A percentile compares a stretch with the other conserved stretches of the same genome.
phyloP scores from a whole-genome alignment of 75 land plant genomes.

The Chamaecyparis obtusa region DNA sequence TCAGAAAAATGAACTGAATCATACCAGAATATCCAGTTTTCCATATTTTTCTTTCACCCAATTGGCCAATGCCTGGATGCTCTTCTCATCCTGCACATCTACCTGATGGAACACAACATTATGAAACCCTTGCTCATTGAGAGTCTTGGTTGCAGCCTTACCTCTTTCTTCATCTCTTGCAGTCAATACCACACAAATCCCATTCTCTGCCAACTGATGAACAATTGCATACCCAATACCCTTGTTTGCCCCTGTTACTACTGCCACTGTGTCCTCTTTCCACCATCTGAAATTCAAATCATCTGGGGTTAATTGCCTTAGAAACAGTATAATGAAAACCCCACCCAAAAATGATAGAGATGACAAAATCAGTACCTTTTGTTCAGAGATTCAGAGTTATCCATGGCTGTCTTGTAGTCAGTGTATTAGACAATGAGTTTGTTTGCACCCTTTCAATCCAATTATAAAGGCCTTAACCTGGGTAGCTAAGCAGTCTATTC shows the following conservation, averaged over 20 bases:
- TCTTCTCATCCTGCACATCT: slow-evolving; percentile 37
- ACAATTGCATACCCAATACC: slow-evolving; percentile 59
- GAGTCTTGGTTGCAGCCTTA: slow-evolving; percentile 28
- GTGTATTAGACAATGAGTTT: background rate
- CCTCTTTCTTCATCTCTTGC: slow-evolving; percentile 52
- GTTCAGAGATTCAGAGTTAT: background rate
- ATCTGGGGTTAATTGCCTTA: no score
- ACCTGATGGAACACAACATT: slow-evolving; percentile 53
- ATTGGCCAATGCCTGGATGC: slow-evolving; percentile 26
- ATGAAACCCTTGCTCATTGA: slow-evolving; percentile 16
- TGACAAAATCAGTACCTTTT: background rate
- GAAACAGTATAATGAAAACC: no score
- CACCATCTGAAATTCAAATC: background rate
- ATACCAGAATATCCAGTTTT: slow-evolving; percentile 57
- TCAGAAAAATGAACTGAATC: no score
- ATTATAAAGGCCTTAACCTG: no score
- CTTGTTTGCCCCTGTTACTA: slow-evolving; percentile 43
- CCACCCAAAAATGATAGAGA: background rate
- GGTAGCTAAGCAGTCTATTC: no score
- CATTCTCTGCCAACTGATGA: slow-evolving; percentile 45
- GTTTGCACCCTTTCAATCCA: background rate
- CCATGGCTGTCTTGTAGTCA: background rate
- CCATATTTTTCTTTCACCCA: slow-evolving; percentile 38
- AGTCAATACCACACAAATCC: slow-evolving; percentile 41
- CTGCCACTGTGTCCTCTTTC: slow-evolving; percentile 14